Evolutionary conservation across 169 alveolate genomes (phyloP), one percentile per base, ranked within the genome.

Genomic region (Eimeria zaria): DNA sequence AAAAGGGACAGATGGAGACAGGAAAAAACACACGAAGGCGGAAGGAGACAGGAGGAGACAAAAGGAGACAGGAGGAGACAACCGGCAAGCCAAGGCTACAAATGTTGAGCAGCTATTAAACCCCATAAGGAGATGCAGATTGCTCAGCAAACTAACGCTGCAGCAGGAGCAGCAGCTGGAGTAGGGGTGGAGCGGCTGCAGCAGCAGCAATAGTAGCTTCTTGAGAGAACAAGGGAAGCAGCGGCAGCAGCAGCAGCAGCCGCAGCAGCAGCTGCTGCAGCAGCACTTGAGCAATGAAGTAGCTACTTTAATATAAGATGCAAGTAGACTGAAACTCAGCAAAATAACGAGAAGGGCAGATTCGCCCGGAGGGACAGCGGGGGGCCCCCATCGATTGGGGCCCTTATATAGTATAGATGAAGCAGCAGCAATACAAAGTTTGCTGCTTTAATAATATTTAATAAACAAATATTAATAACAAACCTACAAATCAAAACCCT

Each of bases 241-340:
- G n/a, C n/a, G n/a, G 78, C 78, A 69, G 44, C 78, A 69, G 22
- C 78, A 6, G 78, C 78, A 69, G 78, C 78, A 69, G 78, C 78
- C 2, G 78, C 78, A 69, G n/a, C n/a, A n/a, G 78, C 78, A 69
- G 78, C 78, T 30, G 46, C 78, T n/a, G 78, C 39, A 69, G 48
- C 78, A 69, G 46, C 78, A 7, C 48, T 3, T n/a, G 5, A 69
- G 46, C 5, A 30, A n/a, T 27, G 39, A 18, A 33, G 78, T 44
- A 33, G 12, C 78, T n/a, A 44, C 78, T 62, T 5, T n/a, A 22
- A n/a, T n/a, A 22, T 18, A 5, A 22, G 9, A 18, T 62, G 9
- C n/a, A 9, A 27, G 30, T 62, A 27, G 39, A 22, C n/a, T n/a
- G n/a, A n/a, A n/a, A n/a, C n/a, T n/a, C n/a, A n/a, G n/a, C n/a